Percentiles rank a stretch among this genome's conserved stretches.
These are phyloP conservation scores for Alternaria brassicicola DNA, from an alignment of 2,329 filamentous ascomycete genomes.

Conservation along the genomic window DNA sequence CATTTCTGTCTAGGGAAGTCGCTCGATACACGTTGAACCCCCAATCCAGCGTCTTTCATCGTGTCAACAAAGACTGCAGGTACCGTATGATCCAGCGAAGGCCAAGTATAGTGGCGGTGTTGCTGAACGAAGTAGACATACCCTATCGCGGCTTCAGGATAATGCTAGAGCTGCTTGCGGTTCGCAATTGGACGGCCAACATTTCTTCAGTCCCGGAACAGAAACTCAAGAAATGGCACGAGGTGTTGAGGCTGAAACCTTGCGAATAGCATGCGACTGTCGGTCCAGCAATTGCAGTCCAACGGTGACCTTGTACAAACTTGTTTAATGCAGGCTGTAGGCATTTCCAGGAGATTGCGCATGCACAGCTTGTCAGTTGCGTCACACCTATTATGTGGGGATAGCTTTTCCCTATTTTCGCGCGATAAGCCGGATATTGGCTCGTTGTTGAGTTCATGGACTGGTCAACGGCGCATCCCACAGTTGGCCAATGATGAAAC, in stretches of 20 bases:
- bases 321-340: neutral
- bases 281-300: neutral
- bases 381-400: too few relatives aligned
- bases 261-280: neutral
- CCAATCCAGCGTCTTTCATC: neutral
- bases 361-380: too few relatives aligned
- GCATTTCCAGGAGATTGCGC: neutral
- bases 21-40: too few relatives aligned
- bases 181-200: too few relatives aligned
- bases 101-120: neutral
- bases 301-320: neutral
- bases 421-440: too few relatives aligned
- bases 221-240: too few relatives aligned
- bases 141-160: neutral
- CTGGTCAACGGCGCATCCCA: too few relatives aligned
- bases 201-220: too few relatives aligned
- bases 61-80: neutral
- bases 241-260: neutral
- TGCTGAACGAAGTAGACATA: neutral
- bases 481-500: too few relatives aligned
- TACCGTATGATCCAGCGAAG: neutral
- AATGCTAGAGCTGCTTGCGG: neutral
- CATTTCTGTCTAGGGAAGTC: too few relatives aligned
- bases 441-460: too few relatives aligned
- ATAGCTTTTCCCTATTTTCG: too few relatives aligned